These are phyloP conservation scores for Lepraria neglecta DNA, from an alignment of 495 filamentous ascomycete genomes.

Conservation along the genomic window DNA sequence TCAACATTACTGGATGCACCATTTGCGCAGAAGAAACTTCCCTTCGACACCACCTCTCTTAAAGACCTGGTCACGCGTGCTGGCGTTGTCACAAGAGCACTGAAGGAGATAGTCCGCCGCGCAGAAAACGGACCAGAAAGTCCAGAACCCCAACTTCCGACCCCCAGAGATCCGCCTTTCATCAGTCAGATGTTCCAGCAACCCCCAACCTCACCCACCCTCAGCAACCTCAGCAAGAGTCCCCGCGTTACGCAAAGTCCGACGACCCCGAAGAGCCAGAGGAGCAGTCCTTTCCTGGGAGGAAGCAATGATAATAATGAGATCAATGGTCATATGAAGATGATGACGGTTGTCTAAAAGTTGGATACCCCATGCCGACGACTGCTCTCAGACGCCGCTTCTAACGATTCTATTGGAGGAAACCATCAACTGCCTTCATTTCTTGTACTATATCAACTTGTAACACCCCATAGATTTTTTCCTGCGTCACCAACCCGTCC, in stretches of 20 bases:
- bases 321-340: constrained; percentile 53
- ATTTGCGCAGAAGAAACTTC: constrained; percentile 63
- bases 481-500: constrained; percentile 5
- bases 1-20: constrained; percentile 39
- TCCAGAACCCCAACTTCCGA: constrained; percentile 42
- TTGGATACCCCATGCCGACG: background rate
- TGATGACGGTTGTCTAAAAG: constrained; percentile 58
- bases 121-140: constrained; percentile 67
- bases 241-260: constrained; percentile 27
- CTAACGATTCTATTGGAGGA: background rate
- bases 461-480: constrained; percentile 17
- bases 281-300: constrained; percentile 45
- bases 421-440: constrained; percentile 11
- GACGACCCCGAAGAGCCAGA: constrained; percentile 39
- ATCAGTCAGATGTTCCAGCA: constrained; percentile 61
- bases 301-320: constrained; percentile 49
- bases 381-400: background rate
- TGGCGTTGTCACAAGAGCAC: constrained; percentile 61
- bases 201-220: constrained; percentile 42
- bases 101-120: constrained; percentile 71
- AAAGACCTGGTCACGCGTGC: constrained; percentile 81
- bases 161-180: constrained; percentile 48
- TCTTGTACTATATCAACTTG: constrained; percentile 16
- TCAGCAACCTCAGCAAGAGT: constrained; percentile 38
- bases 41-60: constrained; percentile 86